Percentiles rank a stretch among this genome's conserved stretches.
These are phyloP conservation scores for Aphanomyces invadans DNA, from an alignment of 352 stramenopile genomes.

Conservation along the genomic window DNA sequence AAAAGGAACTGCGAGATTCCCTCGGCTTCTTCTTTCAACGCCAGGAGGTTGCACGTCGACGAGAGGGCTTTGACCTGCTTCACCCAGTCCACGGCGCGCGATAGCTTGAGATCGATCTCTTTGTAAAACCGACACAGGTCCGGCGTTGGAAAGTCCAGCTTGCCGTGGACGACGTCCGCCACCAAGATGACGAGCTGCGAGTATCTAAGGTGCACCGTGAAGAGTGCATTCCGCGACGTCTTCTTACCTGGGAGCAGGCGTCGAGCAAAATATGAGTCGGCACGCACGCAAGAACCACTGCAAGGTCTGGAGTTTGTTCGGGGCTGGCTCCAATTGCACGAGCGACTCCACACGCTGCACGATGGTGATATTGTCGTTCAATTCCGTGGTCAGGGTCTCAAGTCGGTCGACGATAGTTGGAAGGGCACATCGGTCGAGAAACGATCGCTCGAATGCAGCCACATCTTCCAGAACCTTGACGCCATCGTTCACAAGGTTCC, in stretches of 20 bases:
- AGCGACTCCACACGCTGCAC: slow-evolving; percentile 28
- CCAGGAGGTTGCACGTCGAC: slow-evolving; percentile 38
- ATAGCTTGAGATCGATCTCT: slow-evolving; percentile 59
- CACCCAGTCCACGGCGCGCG: slow-evolving; percentile 54
- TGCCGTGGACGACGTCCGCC: slow-evolving; percentile 40
- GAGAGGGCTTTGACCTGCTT: slow-evolving; percentile 53
- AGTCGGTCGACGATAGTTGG: slow-evolving; percentile 1
- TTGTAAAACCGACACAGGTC: slow-evolving; percentile 66
- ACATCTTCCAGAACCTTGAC: slow-evolving; percentile 20
- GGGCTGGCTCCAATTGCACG: slow-evolving; percentile 38
- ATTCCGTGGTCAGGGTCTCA: slow-evolving; percentile 1
- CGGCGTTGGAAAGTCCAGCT: slow-evolving; percentile 47
- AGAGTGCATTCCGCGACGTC: background rate
- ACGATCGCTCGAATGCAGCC: slow-evolving; percentile 5
- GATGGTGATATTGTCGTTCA: slow-evolving; percentile 21
- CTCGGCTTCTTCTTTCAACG: slow-evolving; percentile 35
- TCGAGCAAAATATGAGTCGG: slow-evolving; percentile 43
- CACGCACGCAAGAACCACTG: slow-evolving; percentile 76
- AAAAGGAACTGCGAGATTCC: slow-evolving; percentile 61
- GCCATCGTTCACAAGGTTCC: slow-evolving; percentile 20
- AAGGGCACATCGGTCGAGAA: slow-evolving; percentile 12
- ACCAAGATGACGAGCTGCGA: slow-evolving; percentile 60
- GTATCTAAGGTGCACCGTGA: slow-evolving; percentile 29
- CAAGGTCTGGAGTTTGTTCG: slow-evolving; percentile 47
- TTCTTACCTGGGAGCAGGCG: slow-evolving; percentile 34